Evolutionary conservation across 441 rosid genomes (phyloP).

Genomic region (Caryocar brasiliense): DNA sequence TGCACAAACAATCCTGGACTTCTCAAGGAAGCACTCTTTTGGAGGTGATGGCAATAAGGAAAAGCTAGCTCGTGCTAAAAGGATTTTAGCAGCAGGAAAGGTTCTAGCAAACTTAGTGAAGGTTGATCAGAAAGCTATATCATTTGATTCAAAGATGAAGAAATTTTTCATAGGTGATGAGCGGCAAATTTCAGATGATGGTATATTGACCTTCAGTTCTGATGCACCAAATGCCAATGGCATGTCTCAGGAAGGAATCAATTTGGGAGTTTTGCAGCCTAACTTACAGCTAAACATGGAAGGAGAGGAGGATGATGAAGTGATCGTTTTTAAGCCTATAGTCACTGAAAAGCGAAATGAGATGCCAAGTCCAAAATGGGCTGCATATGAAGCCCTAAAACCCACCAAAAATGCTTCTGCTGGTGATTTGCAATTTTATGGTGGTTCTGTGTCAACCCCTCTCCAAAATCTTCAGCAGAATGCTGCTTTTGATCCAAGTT

Average conservation of each 20-base stretch:
- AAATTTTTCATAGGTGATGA: constrained; percentile 65
- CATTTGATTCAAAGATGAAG: constrained; percentile 61
- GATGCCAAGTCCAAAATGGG: constrained; percentile 26
- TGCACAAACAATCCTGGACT: constrained; percentile 76
- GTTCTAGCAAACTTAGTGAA: constrained; percentile 48
- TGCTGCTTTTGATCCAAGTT: constrained; percentile 29
- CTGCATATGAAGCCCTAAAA: constrained; percentile 35
- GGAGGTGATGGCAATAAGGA: constrained; percentile 59
- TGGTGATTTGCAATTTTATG: constrained; percentile 30
- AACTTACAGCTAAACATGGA: constrained; percentile 30
- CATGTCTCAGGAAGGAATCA: constrained; percentile 16
- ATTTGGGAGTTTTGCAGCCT: constrained; percentile 22
- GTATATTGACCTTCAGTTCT: constrained; percentile 19
- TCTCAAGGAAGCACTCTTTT: constrained; percentile 63
- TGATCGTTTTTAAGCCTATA: constrained; percentile 81
- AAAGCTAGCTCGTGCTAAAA: constrained; percentile 50
- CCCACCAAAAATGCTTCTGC: constrained; percentile 26
- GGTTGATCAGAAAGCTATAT: constrained; percentile 48
- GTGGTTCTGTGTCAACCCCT: constrained; percentile 32
- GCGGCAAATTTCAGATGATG: constrained; percentile 31
- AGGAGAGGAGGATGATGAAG: constrained; percentile 88
- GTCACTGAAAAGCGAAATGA: constrained; percentile 51
- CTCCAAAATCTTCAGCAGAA: constrained; percentile 32
- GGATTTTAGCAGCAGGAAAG: constrained; percentile 87
- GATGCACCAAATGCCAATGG: constrained; percentile 18